Evolutionary conservation across 345 rosid species (phyloP).

Genomic region (Eucalyptus fibrosa): DNA sequence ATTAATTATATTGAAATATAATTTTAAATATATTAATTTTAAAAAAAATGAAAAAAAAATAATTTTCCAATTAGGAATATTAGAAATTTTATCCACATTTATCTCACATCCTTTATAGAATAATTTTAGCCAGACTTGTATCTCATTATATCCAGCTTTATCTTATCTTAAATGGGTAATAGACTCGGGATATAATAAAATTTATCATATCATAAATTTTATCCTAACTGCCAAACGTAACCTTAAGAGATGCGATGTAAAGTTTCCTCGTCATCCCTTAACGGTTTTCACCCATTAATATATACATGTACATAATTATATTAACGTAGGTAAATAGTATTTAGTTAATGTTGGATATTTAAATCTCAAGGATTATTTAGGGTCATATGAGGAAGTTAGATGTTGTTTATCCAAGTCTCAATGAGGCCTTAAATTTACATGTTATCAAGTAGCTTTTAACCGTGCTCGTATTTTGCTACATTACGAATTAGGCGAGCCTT

Average conservation of each 20-base stretch:
- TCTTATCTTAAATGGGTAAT: too few species aligned
- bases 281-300: background rate
- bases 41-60: too few species aligned
- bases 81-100: too few species aligned
- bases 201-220: too few species aligned
- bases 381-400: background rate
- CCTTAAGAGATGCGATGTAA: background rate
- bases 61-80: too few species aligned
- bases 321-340: background rate
- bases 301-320: background rate
- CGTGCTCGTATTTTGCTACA: background rate
- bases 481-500: background rate
- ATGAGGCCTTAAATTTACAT: background rate
- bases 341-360: too few species aligned
- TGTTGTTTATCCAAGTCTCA: background rate
- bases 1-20: too few species aligned
- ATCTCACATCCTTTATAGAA: accelerated
- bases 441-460: background rate
- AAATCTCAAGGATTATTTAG: background rate
- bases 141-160: too few species aligned
- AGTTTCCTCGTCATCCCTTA: background rate
- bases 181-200: accelerated
- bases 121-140: accelerated
- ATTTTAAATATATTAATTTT: too few species aligned
- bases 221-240: accelerated